Evolutionary conservation across 208 protist species (phyloP).

Genomic region (Borovskyia barvae): DNA sequence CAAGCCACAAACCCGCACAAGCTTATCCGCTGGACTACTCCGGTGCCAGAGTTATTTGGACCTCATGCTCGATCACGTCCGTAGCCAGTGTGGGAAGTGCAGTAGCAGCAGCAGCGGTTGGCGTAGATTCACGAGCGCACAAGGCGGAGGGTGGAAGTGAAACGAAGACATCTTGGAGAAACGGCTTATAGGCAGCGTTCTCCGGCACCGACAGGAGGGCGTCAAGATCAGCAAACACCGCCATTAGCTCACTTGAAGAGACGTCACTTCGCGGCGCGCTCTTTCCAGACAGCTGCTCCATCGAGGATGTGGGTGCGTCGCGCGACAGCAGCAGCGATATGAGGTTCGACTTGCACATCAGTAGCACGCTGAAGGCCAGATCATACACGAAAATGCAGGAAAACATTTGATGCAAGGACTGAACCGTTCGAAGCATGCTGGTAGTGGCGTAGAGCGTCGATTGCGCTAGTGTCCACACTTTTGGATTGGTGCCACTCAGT

Average conservation of each 20-base stretch:
- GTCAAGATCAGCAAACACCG: constrained; percentile 21
- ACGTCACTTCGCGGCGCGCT: neutral
- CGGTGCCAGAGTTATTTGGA: no score
- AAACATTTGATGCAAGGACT: constrained; percentile 34
- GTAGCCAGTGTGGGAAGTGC: no score
- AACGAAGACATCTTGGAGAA: constrained; percentile 53
- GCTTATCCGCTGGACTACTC: no score
- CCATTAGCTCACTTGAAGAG: constrained; percentile 4
- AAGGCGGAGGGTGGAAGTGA: constrained; percentile 35
- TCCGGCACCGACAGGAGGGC: constrained; percentile 29
- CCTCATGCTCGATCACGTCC: no score
- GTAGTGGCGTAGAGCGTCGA: constrained; percentile 49
- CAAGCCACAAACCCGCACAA: no score
- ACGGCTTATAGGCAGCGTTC: constrained; percentile 47
- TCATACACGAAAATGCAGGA: constrained; percentile 20
- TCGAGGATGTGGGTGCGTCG: neutral
- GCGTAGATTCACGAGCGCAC: constrained; percentile 8
- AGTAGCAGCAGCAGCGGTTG: no score
- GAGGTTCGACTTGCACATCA: constrained; percentile 53
- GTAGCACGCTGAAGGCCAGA: constrained; percentile 43
- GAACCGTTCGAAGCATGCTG: constrained; percentile 27
- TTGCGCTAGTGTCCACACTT: constrained; percentile 61
- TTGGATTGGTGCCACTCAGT: constrained; percentile 27
- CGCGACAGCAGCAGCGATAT: constrained; percentile 21
- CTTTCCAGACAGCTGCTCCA: neutral